Evolutionary conservation across 176 grass and related monocot species (phyloP), one percentile per base, ranked within the genome.

Genomic region (Ensete ventricosum): DNA sequence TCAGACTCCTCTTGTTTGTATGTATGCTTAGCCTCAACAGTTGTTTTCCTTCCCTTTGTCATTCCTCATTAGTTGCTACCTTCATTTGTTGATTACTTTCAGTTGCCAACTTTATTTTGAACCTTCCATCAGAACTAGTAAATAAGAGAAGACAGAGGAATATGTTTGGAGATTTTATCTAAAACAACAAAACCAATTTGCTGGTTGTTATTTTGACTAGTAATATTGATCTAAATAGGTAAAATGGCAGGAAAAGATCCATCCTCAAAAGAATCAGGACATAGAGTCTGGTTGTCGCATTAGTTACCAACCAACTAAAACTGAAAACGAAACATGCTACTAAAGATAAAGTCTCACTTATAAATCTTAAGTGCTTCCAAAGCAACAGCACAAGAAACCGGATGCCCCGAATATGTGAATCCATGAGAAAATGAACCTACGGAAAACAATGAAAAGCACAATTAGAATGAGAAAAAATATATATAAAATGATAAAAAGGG

Each of bases 391-490:
- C 95, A 99, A 14, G 90, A 81, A 48, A 93, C 86, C 53, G 95
- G 95, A 85, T 99, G 95, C 1, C 95, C 90, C 0, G 95, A 99
- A 72, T 94, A 94, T 49, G 95, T 99, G 83, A 99, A 99, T 50
- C 95, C 95, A 84, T 99, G 90, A 81, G 90, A 21, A 90, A 99
- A 99, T 55, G 95, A 89, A 82, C 95, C 95, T 99, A 16, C 17
- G 67, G 23, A 78, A 81, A 3, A 69, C 23, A 76, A 43, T 64
- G 14, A 54, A 55, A 73, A 1, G 50, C 4, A 53, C 24, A 27
- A 14, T 25, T 50, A 24, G 19, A 78, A 68, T 2, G 16, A 27
- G 23, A 12, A 54, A 2, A 27, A 29, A 0, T 1, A 69, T 23
- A 23, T 23, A 23, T 23, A 26, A 69, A 6, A 43, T 43, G 4